phyloP scores from a whole-genome alignment of 140 eudicot species.

The Stevia rebaudiana region DNA sequence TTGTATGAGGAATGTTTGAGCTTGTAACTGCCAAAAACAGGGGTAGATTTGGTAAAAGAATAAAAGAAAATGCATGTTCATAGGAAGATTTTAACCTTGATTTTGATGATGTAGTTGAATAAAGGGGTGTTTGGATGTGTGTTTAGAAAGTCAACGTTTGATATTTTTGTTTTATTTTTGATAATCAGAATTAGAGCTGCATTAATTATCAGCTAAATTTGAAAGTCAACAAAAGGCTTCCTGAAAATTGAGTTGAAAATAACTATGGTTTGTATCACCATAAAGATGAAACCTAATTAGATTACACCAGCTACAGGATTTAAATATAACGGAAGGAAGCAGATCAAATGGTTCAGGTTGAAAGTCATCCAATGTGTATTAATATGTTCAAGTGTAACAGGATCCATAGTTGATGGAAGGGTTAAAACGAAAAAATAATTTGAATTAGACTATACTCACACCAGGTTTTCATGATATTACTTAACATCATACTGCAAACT shows the following conservation, averaged over 20 bases:
- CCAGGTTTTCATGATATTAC: too few relatives aligned
- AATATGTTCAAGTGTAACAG: neutral
- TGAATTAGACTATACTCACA: too few relatives aligned
- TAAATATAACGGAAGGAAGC: neutral
- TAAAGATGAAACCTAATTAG: too few relatives aligned
- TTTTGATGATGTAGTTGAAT: neutral
- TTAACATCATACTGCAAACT: neutral
- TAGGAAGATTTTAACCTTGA: neutral
- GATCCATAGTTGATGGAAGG: neutral
- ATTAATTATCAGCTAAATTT: neutral
- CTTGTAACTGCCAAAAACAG: slow-evolving; percentile 29
- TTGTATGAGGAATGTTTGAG: slow-evolving; percentile 15
- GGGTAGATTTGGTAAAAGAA: neutral
- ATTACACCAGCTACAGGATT: too few relatives aligned
- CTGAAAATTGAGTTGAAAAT: neutral
- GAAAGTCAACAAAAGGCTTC: neutral
- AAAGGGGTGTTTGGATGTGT: neutral
- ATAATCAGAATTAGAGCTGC: too few relatives aligned
- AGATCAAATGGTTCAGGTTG: neutral
- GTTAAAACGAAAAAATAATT: too few relatives aligned
- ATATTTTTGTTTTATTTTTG: too few relatives aligned
- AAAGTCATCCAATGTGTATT: neutral
- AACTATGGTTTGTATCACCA: neutral
- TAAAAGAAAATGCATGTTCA: neutral
- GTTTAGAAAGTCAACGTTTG: too few relatives aligned